Base-by-base conservation (phyloP, 768 basidiomycete genomes). In the Russula emetica region DNA sequence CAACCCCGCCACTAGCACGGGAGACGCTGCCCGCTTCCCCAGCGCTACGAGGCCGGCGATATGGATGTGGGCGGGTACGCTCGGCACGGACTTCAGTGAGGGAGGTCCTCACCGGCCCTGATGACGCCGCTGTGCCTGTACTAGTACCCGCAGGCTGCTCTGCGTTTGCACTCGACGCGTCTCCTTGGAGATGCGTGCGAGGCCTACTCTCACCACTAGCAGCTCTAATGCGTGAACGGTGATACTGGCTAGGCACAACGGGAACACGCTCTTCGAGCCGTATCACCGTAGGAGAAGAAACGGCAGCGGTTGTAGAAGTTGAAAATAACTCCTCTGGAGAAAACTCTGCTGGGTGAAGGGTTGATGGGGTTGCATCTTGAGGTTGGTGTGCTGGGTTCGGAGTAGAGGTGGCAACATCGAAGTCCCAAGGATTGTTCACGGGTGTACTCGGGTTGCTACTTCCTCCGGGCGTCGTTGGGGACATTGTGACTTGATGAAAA, bases 261-360 rank as follows among this genome's bases (percentile, higher is more conserved):
- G 67, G 66, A 54, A 66, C 30, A 51, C 67, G 66, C 55, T 68
- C 67, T 58, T 68, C 66, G 40, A 68, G 66, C 44, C 63, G 67
- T 50, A 68, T 68, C 47, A 68, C 62, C 10, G 61, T 40, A 18
- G 67, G 67, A 28, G 67, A 61, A 47, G 52, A 42, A 50, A 50
- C 51, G 30, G 63, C 40, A 24, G 67, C 42, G 47, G 54, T 22
- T 50, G 55, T 34, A 34, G 61, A 53, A 59, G 51, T 34, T 16
- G 61, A 49, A 59, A 53, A 66, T 44, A 58, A 53, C 58, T 67
- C 66, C 22, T 67, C 63, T 16, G 58, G 42, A 44, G 66, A 65
- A 51, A 67, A 67, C 14, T 67, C 66, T 51, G 66, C 66, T 7
- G 61, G 62, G 32, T 60, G 61, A 38, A 61, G 67, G 40, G 66